Evolutionary conservation across 2,329 filamentous ascomycete genomes (phyloP), one percentile per base, ranked within the genome.

Genomic region (Immersiporthe knoxdaviesiana): DNA sequence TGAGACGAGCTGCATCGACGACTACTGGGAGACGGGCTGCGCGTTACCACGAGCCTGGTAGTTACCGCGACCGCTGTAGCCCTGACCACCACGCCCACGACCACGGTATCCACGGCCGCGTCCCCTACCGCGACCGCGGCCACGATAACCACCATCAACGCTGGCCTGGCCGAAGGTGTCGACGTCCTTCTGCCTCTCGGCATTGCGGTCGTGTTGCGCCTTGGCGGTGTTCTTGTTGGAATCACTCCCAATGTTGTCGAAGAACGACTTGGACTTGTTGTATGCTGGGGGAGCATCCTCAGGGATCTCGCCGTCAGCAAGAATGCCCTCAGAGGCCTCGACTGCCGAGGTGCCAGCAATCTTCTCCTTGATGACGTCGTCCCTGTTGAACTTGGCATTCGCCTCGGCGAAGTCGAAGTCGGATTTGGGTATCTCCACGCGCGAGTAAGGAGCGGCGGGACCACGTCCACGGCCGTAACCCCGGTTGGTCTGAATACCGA

Each of bases 211-310:
- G 79, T 91, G 93, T 78, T 97, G 92, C 79, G 98, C 96, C 79
- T 98, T 94, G 5, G 86, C 86, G 56, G 84, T 84, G 52, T 90
- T 90, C 71, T 95, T 92, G 65, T 92, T 90, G 58, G 96, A 89
- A 73, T 99, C 96, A 73, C 93, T 97, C 0, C 93, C 97, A 73
- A 99, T 97, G 79, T 99, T 97, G 81, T 99, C 96, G 77, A 99
- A 99, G 85, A 99, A 99, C 1, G 93, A 97, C 3, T 84, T 89
- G 6, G 90, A 86, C 81, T 94, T 97, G 83, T 97, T 95, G 82
- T 99, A 99, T 0, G 88, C 86, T 39, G 81, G 78, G 16, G 80
- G 76, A 16, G 73, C 69, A 16, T 73, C 72, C 5, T 54, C 71
- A 0, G 69, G n/a, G 24, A 24, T 67, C 1, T 59, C 32, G 18